Evolutionary conservation across 805 yeast species (phyloP).

Genomic region (Sugiyamaella floridensis): DNA sequence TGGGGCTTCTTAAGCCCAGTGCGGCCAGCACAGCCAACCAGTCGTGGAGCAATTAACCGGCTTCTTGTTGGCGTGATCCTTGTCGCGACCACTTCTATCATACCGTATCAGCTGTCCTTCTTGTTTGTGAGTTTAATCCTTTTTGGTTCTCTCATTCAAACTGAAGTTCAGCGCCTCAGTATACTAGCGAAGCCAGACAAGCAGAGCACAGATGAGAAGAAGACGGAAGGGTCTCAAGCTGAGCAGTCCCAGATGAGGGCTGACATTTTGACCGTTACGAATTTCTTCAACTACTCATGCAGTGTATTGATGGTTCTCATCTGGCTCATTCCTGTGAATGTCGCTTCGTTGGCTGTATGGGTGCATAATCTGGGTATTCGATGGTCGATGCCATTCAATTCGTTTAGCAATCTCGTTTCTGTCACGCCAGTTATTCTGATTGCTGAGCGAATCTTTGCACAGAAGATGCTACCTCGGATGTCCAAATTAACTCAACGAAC

Average conservation of each 20-base stretch:
- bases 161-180: background rate
- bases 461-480: conserved; percentile 40
- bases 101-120: conserved; percentile 5
- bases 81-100: background rate
- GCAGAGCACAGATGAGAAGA: background rate
- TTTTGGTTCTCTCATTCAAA: background rate
- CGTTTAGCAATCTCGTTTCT: conserved; percentile 79
- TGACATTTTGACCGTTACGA: background rate
- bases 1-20: background rate
- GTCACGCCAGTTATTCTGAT: conserved; percentile 64
- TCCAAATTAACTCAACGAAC: conserved; percentile 10
- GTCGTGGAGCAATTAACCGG: background rate
- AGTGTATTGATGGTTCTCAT: conserved; percentile 60
- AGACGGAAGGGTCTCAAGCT: no score
- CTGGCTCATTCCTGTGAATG: conserved; percentile 72
- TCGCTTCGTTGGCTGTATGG: conserved; percentile 75
- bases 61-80: background rate
- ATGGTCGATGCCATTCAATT: conserved; percentile 79
- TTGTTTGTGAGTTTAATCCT: background rate
- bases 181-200: background rate
- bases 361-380: conserved; percentile 67
- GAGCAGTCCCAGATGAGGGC: no score
- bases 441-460: conserved; percentile 48
- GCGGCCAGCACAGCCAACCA: background rate
- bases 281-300: conserved; percentile 51